Base-by-base conservation (phyloP, 768 basidiomycete genomes). In the Termitomyces sp. region DNA sequence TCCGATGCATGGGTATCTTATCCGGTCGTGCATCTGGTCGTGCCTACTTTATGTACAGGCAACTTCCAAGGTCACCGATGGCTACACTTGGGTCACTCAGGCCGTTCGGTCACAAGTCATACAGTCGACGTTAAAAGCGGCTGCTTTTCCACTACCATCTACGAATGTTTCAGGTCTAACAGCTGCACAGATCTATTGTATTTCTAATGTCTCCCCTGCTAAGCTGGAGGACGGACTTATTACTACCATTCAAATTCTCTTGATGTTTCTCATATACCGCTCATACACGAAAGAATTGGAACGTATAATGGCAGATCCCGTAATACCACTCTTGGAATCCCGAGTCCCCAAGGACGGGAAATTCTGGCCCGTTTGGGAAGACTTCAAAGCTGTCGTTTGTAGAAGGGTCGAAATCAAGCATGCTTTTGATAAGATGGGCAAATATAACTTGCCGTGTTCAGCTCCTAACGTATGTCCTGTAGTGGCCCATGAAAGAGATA, bases 61-160 rank as follows among this genome's bases (percentile, higher is more conserved):
- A 19, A 19, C 46, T 25, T 17, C 54, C 3, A 55, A 48, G 30
- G 32, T 55, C 14, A 47, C 37, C 7, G 54, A 55, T 19, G 54
- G 54, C 19, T 55, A 47, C 54, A 55, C 54, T 19, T 55, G 54
- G 54, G n/a, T 55, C 14, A 48, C 54, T 10, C 54, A 55, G 37
- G 54, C 54, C 16, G 39, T 55, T 47, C 45, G 54, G 12, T 48
- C 54, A 10, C 54, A 49, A 46, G 35, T 48, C 25, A 49, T 55
- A 35, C 54, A 27, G 30, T 55, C 54, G 9, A 48, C 40, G 25
- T 34, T 55, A 19, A 55, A 47, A 41, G 35, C 45, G 48, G 54
- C 54, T 25, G 45, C 54, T 54, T 9, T 41, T n/a, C 40, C 49
- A 16, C 16, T 5, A 25, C 9, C 35, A 27, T 25, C 35, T 11